Conservation (phyloP, 768 basidiomycete species). For the Boletellus emodensis region DNA sequence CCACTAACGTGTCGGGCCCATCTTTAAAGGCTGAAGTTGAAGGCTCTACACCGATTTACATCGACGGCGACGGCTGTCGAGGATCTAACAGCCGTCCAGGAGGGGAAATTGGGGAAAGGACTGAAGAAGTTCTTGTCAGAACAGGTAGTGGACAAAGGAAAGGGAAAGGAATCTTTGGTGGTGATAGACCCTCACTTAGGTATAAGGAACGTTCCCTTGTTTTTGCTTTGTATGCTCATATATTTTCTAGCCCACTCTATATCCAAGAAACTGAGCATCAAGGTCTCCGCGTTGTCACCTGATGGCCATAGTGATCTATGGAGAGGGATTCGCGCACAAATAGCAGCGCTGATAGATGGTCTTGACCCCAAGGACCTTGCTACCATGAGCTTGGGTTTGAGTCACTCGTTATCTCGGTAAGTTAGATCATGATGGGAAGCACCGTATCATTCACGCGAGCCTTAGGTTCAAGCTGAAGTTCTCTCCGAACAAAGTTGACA, state of each 20-base stretch:
- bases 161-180: conserved; percentile 78
- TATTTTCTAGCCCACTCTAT: conserved; percentile 66
- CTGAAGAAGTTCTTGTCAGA: conserved; percentile 91
- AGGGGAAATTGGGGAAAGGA: conserved; percentile 88
- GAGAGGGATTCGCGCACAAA: conserved; percentile 91
- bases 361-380: conserved; percentile 91
- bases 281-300: conserved; percentile 60
- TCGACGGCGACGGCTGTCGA: conserved; percentile 97
- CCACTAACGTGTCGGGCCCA: conserved; percentile 6
- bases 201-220: conserved; percentile 35
- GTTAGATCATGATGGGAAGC: conserved; percentile 15
- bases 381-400: conserved; percentile 96
- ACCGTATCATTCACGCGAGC: conserved; percentile 5
- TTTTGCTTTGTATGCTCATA: conserved; percentile 5
- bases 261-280: conserved; percentile 90
- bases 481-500: conserved; percentile 99
- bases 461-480: conserved; percentile 97
- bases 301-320: conserved; percentile 77
- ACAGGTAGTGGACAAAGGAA: conserved; percentile 83
- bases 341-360: conserved; percentile 83
- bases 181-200: conserved; percentile 91
- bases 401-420: conserved; percentile 92
- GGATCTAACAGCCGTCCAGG: conserved; percentile 89
- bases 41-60: conserved; percentile 93
- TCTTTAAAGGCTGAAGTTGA: conserved; percentile 76